Percentiles rank a stretch among this genome's conserved stretches.
These are phyloP conservation scores for Emergomyces orientalis DNA, from an alignment of 2,329 filamentous ascomycete genomes.

Conservation along the genomic window DNA sequence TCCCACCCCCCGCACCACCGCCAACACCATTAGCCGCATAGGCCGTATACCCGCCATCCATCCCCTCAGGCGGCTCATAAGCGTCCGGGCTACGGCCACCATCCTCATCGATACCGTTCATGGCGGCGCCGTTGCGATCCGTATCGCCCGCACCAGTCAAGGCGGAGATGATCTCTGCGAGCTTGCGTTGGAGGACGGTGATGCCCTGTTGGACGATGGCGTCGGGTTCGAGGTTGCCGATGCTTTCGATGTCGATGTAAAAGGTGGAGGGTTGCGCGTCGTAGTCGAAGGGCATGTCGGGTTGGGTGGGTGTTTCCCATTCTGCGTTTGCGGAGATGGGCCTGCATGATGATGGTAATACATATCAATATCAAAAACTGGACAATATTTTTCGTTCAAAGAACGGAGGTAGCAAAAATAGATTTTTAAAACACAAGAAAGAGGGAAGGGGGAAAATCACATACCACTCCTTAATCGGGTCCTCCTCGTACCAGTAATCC, in stretches of 20 bases:
- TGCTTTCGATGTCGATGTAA: conserved; percentile 88
- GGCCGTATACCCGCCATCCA: conserved; percentile 34
- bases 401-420: too few species aligned
- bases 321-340: conserved; percentile 39
- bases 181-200: conserved; percentile 77
- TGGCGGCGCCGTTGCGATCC: conserved; percentile 43
- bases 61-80: conserved; percentile 38
- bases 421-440: not conserved
- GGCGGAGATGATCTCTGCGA: conserved; percentile 66
- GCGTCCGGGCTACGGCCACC: conserved; percentile 44
- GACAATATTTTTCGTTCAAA: too few species aligned
- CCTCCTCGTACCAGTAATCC: conserved; percentile 89
- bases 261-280: conserved; percentile 75
- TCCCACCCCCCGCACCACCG: conserved; percentile 31
- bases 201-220: conserved; percentile 83
- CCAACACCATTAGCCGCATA: conserved; percentile 25
- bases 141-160: conserved; percentile 47
- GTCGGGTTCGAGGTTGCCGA: conserved; percentile 81
- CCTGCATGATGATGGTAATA: conserved; percentile 17
- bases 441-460: conserved; percentile 16
- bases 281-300: conserved; percentile 84
- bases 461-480: conserved; percentile 74
- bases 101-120: conserved; percentile 32
- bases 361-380: not conserved
- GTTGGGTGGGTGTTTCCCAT: conserved; percentile 69